Percentiles rank a stretch among this genome's conserved stretches.
phyloP scores from a whole-genome alignment of 805 yeast species.

The Ogataea populi-albae region DNA sequence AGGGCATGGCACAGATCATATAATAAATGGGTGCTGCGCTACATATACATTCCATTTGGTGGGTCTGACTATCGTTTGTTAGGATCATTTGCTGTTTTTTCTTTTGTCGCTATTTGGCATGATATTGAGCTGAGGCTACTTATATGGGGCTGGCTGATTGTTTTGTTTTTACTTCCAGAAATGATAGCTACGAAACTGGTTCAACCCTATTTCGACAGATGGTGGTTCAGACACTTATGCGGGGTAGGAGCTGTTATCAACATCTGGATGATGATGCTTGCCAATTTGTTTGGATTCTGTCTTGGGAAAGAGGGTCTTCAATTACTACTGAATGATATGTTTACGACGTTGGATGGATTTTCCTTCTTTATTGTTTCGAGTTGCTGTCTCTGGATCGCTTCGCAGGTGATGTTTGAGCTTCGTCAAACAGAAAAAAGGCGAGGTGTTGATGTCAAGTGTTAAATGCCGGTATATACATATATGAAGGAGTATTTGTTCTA shows the following conservation, averaged over 20 bases:
- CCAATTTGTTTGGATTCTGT: conserved; percentile 92
- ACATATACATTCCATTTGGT: conserved; percentile 89
- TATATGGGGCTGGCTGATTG: conserved; percentile 96
- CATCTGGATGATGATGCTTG: conserved; percentile 98
- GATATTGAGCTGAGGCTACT: conserved; percentile 85
- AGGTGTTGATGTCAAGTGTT: conserved; percentile 82
- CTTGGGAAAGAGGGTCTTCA: conserved; percentile 84
- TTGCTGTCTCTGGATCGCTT: conserved; percentile 70
- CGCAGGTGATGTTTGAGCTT: conserved; percentile 91
- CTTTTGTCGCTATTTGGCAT: conserved; percentile 98
- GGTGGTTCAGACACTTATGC: conserved; percentile 81
- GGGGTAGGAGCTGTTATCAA: conserved; percentile 85
- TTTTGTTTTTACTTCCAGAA: conserved; percentile 85
- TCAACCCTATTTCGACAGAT: conserved; percentile 32
- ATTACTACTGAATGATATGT: conserved; percentile 63
- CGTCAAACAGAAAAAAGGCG: conserved; percentile 81
- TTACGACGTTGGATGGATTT: conserved; percentile 68
- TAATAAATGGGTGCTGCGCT: conserved; percentile 86
- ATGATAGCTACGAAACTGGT: conserved; percentile 53
- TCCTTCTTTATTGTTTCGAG: conserved; percentile 61
- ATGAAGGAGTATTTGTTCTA: conserved; percentile 2
- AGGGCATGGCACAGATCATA: conserved; percentile 97
- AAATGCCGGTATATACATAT: conserved; percentile 5
- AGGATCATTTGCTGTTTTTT: conserved; percentile 80
- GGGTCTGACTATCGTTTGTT: conserved; percentile 70